Evolutionary conservation across 2,329 filamentous ascomycete species (phyloP).

Genomic region (Curvularia verruculosa): DNA sequence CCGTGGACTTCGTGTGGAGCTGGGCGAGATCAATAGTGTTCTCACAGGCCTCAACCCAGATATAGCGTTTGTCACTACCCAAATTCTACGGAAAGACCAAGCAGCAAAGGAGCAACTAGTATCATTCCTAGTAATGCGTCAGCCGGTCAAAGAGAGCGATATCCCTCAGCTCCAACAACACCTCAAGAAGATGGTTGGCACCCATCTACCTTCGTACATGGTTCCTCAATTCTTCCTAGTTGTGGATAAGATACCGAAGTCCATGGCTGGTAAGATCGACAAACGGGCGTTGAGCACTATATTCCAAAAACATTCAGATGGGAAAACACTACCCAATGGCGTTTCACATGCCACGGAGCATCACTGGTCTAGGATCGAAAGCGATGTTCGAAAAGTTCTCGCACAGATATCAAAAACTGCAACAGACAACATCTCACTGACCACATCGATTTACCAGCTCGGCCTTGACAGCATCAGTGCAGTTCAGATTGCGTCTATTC

Average conservation of each 20-base stretch:
- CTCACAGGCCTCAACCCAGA: slow-evolving; percentile 30
- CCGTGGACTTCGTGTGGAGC: slow-evolving; percentile 46
- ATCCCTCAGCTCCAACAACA: slow-evolving; percentile 24
- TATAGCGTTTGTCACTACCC: slow-evolving; percentile 36
- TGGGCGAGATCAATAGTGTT: slow-evolving; percentile 48
- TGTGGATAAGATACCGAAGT: slow-evolving; percentile 44
- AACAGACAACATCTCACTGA: slow-evolving; percentile 58
- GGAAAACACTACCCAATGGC: not conserved
- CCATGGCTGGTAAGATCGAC: slow-evolving; percentile 51
- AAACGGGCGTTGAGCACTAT: slow-evolving; percentile 40
- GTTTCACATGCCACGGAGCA: slow-evolving; percentile 13
- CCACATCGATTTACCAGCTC: slow-evolving; percentile 82
- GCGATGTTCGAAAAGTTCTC: slow-evolving; percentile 61
- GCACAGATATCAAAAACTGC: slow-evolving; percentile 63
- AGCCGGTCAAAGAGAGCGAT: slow-evolving; percentile 8
- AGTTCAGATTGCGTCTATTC: slow-evolving; percentile 71
- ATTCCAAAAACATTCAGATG: slow-evolving; percentile 34
- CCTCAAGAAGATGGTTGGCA: slow-evolving; percentile 25
- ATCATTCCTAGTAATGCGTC: slow-evolving; percentile 35
- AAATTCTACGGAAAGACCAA: slow-evolving; percentile 38
- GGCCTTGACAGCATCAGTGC: slow-evolving; percentile 91
- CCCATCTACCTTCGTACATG: slow-evolving; percentile 48
- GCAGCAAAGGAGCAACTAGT: slow-evolving; percentile 45
- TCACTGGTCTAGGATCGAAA: slow-evolving; percentile 61
- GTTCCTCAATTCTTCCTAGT: slow-evolving; percentile 46